phyloP scores from a whole-genome alignment of 164 flowering plant species.

The Buxus sempervirens region DNA sequence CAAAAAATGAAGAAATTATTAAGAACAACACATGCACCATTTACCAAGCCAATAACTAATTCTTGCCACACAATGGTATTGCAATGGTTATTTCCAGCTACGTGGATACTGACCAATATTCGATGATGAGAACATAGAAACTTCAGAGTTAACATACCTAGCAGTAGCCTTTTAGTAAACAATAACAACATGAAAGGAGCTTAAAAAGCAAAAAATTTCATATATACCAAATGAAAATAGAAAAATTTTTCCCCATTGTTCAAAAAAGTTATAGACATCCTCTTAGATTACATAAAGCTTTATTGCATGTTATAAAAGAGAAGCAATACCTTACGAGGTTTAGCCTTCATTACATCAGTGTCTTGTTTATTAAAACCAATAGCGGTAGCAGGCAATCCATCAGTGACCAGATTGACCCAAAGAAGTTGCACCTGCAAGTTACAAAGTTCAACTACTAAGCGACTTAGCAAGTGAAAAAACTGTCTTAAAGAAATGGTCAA shows the following conservation, averaged over 20 bases:
- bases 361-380: conserved; percentile 98
- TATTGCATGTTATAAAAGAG: neutral
- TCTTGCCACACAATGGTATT: neutral
- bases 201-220: no score
- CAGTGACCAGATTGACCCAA: conserved; percentile 98
- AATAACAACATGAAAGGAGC: neutral
- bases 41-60: neutral
- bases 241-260: neutral
- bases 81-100: neutral
- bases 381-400: conserved; percentile 99
- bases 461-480: conserved; percentile 3
- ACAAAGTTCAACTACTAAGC: neutral
- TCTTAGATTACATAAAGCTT: neutral
- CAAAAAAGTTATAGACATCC: neutral
- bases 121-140: neutral
- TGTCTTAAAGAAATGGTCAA: neutral
- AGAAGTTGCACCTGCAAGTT: conserved; percentile 80
- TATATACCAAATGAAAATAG: neutral
- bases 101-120: neutral
- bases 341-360: conserved; percentile 91
- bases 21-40: neutral
- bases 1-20: neutral
- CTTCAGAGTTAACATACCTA: neutral
- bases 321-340: conserved; percentile 85
- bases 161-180: neutral